phyloP scores from a whole-genome alignment of 495 filamentous ascomycete species.

The Halenospora varia region DNA sequence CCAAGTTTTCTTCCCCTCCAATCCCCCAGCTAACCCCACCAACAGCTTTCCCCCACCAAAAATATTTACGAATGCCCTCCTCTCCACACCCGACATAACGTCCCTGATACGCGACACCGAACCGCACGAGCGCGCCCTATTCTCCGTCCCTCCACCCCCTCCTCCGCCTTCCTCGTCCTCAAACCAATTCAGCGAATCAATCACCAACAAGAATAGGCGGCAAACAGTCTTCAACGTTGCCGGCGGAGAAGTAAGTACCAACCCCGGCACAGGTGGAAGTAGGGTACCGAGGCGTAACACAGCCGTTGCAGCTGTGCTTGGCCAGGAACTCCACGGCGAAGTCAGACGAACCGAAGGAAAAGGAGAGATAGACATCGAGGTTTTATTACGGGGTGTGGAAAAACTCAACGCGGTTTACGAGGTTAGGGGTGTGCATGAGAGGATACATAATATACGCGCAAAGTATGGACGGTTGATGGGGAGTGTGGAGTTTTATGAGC shows the following conservation, averaged over 20 bases:
- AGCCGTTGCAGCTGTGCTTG: conserved; percentile 85
- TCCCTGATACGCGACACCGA: conserved; percentile 93
- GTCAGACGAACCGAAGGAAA: conserved; percentile 55
- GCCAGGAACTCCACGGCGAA: conserved; percentile 79
- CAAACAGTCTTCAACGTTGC: conserved; percentile 55
- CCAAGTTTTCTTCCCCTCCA: too few species aligned
- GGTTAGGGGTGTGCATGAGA: conserved; percentile 75
- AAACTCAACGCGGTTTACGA: conserved; percentile 87
- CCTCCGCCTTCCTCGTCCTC: conserved; percentile 33
- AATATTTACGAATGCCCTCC: conserved; percentile 91
- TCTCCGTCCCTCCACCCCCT: conserved; percentile 75
- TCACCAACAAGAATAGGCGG: conserved; percentile 35
- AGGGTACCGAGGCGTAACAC: conserved; percentile 67
- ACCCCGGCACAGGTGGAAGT: conserved; percentile 26
- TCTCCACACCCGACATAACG: conserved; percentile 87
- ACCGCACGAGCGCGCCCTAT: conserved; percentile 89
- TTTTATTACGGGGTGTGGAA: conserved; percentile 82
- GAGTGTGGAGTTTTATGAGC: conserved; percentile 76
- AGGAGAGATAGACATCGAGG: conserved; percentile 80
- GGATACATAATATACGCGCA: conserved; percentile 65
- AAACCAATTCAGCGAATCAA: conserved; percentile 25
- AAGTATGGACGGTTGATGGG: conserved; percentile 68
- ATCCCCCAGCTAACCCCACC: conserved; percentile 15
- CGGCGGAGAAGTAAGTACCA: conserved; percentile 49
- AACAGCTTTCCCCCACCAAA: conserved; percentile 82